phyloP scores from a whole-genome alignment of 805 yeast species.

The Lipomyces yamadae region DNA sequence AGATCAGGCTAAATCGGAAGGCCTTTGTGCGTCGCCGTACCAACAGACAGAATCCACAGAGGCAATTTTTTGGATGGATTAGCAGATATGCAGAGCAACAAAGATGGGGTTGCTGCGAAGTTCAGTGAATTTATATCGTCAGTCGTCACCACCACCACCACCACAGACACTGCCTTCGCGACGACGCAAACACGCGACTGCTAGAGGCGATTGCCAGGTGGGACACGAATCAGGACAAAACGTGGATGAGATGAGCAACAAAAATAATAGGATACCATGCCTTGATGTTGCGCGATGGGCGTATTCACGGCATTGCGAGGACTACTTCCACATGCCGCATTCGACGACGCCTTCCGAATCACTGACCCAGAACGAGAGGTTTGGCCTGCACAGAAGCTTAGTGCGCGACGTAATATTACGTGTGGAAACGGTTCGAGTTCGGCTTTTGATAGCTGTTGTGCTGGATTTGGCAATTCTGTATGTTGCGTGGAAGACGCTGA shows the following conservation, averaged over 20 bases:
- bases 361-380: neutral
- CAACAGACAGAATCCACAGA: no score
- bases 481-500: neutral
- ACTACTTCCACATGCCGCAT: slow-evolving; percentile 1
- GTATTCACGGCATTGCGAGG: neutral
- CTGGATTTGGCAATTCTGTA: neutral
- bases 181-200: neutral
- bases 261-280: neutral
- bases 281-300: neutral
- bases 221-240: neutral
- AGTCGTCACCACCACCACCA: neutral
- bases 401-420: neutral
- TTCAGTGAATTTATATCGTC: neutral
- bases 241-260: neutral
- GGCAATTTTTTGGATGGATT: no score
- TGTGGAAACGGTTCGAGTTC: neutral
- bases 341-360: neutral
- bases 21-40: no score
- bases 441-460: neutral
- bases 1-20: no score
- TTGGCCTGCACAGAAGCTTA: neutral
- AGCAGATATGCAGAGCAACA: neutral
- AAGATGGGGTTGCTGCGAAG: neutral
- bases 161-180: neutral
- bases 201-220: neutral